Base-by-base conservation (phyloP, 1,284 basidiomycete species). In the Apiotrichum gamsii region DNA sequence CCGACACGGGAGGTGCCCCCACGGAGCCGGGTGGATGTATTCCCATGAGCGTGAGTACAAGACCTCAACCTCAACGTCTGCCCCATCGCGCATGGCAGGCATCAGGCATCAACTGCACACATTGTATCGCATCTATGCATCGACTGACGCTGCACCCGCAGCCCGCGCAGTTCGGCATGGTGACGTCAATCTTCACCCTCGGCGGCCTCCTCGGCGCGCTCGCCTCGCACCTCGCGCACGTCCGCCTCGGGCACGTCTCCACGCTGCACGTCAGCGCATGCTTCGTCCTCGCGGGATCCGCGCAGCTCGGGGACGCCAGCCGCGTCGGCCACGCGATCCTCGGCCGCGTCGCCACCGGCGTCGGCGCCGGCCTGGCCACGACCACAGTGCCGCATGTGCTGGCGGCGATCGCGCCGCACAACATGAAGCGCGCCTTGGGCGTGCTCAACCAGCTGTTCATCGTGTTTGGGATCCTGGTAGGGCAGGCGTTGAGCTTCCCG, bases 381-480 rank as follows among this genome's bases (percentile, higher is more conserved):
- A 72, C 72, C 9, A 61, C 70, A 8, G 73, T 75, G 1, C 43
- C 62, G 72, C 56, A 74, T 29, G 72, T 69, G 39, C 62, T 75
- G 5, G 60, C 67, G 24, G 68, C 73, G 35, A 64, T 76, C 30
- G 72, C 74, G 1, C 75, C 75, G 1, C 44, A 67, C 0, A 25
- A 57, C 6, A 58, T 73, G 20, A 64, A 65, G 29, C 65, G 68
- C 13, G 64, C 70, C 3, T 57, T 75, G 16, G 75, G 75, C 0
- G 73, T 76, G 24, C 51, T 70, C 24, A 76, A 75, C 54, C 75
- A 73, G 51, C 56, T 70, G 15, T 65, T 61, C 44, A 73, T 73
- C 45, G 69, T 71, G 20, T 23, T 66, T 9, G 72, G 70, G 4
- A 65, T 73, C 50, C 62, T 75, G 28, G 37, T 59, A 4, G 72